Evolutionary conservation across 345 rosid species (phyloP), one percentile per base, ranked within the genome.

Genomic region (Turritis glabra): DNA sequence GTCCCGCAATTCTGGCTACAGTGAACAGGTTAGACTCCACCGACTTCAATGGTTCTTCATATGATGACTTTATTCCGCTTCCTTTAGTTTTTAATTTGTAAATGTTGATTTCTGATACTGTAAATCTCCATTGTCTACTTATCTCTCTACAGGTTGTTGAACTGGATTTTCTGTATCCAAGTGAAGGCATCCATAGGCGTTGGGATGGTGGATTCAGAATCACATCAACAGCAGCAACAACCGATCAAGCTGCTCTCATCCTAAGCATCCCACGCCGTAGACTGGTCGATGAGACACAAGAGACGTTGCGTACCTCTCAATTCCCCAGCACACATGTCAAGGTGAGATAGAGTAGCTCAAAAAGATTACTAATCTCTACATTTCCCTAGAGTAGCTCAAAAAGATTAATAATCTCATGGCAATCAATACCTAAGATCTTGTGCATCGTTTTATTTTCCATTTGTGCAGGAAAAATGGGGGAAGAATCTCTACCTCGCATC

Each of bases 1-100:
- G 99, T 96, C 99, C 80, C 97, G 98, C 50, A 95, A 95, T 77
- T 89, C 99, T 55, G 98, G 99, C 64, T 90, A 86, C 78, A 82
- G 96, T 69, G 87, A 87, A 46, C 99, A 96, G 97, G 99, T 96
- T 58, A 22, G 71, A 56, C 60, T 71, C 38, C 38, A 66, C 5
- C 14, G 22, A 55, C 27, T 3, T 46, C 1, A 1, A 15, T 53
- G 23, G 12, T 62, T 41, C 40, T 63, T 63, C 59, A 40, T 50
- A 0, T 32, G 40, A 67, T 40, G 56, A 5, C 9, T 64, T 47
- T 26, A 37, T 37, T 17, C 27, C 1, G 37, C 48, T 67, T 72
- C 65, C 52, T 43, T 38, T 22, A 7, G 7, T 47, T 59, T 48
- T 52, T 63, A 11, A 60, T 59, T 46, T 48, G 10, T 26, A 11